Conservation (phyloP, 768 basidiomycete species). For the Suillus spraguei region DNA sequence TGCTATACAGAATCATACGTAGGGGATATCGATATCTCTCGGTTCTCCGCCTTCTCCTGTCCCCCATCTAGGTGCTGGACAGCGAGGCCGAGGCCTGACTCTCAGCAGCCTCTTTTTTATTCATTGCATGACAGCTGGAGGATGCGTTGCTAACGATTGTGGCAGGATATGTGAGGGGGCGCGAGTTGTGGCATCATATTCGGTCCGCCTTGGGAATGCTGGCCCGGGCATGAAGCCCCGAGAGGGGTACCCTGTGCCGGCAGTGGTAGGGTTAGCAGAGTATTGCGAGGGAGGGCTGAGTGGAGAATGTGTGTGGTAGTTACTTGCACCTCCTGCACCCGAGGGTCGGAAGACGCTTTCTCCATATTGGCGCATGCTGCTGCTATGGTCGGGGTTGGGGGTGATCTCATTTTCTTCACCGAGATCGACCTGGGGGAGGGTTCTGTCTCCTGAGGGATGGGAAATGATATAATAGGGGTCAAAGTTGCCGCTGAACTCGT, state of each 20-base stretch:
- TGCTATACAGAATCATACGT: not conserved
- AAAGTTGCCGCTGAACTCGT: conserved; percentile 54
- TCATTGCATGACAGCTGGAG: not conserved
- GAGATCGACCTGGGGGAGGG: conserved; percentile 30
- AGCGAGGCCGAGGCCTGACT: not conserved
- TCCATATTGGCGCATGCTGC: conserved; percentile 27
- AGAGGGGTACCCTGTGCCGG: conserved; percentile 13
- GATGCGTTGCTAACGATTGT: not conserved
- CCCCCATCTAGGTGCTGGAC: not conserved
- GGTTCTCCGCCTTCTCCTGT: not conserved
- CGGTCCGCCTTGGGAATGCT: not conserved
- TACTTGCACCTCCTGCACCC: not conserved
- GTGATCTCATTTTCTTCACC: conserved; percentile 32
- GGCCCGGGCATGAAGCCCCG: conserved; percentile 1
- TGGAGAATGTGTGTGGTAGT: not conserved
- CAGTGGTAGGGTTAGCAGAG: conserved; percentile 11
- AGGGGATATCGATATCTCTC: not conserved
- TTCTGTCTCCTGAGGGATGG: conserved; percentile 27
- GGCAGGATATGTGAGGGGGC: conserved; percentile 25
- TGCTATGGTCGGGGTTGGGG: conserved; percentile 23
- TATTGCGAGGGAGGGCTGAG: conserved; percentile 16
- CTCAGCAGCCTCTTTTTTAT: not conserved
- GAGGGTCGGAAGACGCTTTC: conserved; percentile 19
- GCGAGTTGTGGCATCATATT: conserved; percentile 19
- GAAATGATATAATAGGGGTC: conserved; percentile 46